These are phyloP conservation scores for Candida maltosa DNA, from an alignment of 805 yeast genomes.

Conservation along the genomic window DNA sequence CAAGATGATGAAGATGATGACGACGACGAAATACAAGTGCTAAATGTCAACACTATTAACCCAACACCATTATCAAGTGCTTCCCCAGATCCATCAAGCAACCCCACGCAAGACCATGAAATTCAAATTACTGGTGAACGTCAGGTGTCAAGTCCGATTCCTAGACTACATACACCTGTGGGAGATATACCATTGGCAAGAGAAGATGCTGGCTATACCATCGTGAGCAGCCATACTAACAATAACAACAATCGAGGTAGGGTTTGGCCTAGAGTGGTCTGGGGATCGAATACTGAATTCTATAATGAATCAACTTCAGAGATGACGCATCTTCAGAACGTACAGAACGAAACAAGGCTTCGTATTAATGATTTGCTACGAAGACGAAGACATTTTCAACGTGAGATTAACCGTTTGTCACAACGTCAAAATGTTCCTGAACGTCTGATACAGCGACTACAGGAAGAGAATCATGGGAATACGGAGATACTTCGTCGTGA, in stretches of 20 bases:
- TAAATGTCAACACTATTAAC: conserved; percentile 4
- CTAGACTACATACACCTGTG: conserved; percentile 2
- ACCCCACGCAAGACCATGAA: background rate
- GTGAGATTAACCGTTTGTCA: no score
- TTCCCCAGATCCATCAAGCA: background rate
- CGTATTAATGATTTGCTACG: background rate
- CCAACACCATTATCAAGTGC: conserved; percentile 4
- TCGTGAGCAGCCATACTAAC: no score
- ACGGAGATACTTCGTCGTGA: no score
- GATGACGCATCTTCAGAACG: background rate
- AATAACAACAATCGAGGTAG: no score
- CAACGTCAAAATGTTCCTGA: no score
- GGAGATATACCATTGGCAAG: conserved; percentile 1
- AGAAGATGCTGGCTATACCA: no score
- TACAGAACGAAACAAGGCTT: background rate
- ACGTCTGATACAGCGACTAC: no score
- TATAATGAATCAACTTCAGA: background rate
- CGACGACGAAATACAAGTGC: conserved; percentile 1
- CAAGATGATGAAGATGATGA: conserved; percentile 1
- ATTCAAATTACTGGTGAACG: conserved; percentile 4
- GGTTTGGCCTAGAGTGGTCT: background rate
- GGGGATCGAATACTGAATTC: background rate
- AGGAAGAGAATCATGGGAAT: no score
- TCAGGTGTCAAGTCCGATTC: conserved; percentile 4
- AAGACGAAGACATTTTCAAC: no score